Evolutionary conservation across 371 early-diverging fungal genomes (phyloP).

Genomic region (Mucor circinelloides): DNA sequence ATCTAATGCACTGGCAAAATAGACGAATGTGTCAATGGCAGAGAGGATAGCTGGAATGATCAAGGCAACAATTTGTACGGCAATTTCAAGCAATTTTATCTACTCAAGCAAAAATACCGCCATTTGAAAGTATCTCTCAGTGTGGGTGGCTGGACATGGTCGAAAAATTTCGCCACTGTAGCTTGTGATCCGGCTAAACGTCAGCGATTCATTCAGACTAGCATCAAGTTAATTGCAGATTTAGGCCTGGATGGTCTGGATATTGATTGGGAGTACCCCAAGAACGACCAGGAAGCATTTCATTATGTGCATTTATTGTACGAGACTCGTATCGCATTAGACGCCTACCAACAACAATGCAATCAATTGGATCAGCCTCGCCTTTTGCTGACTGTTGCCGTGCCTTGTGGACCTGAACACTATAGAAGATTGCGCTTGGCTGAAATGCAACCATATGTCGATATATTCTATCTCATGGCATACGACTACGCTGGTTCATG

Average conservation of each 20-base stretch:
- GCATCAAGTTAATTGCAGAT: conserved; percentile 62
- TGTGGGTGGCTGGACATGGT: conserved; percentile 91
- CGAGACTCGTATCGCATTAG: conserved; percentile 69
- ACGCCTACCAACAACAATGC: conserved; percentile 43
- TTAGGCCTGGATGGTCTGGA: conserved; percentile 59
- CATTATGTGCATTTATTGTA: conserved; percentile 76
- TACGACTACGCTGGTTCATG: conserved; percentile 81
- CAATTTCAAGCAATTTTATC: conserved; percentile 79
- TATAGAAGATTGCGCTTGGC: conserved; percentile 60
- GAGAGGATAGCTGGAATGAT: conserved; percentile 64
- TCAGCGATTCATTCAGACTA: conserved; percentile 61
- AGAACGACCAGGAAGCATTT: conserved; percentile 68
- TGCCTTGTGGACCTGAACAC: conserved; percentile 66
- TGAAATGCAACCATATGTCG: conserved; percentile 68
- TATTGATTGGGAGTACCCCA: conserved; percentile 92
- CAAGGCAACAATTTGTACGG: conserved; percentile 70
- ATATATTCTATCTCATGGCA: conserved; percentile 79
- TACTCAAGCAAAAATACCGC: conserved; percentile 71
- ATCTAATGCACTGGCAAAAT: not conserved
- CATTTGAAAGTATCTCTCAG: conserved; percentile 74
- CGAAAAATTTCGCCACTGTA: conserved; percentile 81
- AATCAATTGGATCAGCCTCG: conserved; percentile 47
- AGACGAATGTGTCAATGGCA: conserved; percentile 49
- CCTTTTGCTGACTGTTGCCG: conserved; percentile 68
- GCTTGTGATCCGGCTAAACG: conserved; percentile 58